Evolutionary conservation across 192 early-diverging fungal genomes (phyloP).

Genomic region (Umbelopsis isabellina): DNA sequence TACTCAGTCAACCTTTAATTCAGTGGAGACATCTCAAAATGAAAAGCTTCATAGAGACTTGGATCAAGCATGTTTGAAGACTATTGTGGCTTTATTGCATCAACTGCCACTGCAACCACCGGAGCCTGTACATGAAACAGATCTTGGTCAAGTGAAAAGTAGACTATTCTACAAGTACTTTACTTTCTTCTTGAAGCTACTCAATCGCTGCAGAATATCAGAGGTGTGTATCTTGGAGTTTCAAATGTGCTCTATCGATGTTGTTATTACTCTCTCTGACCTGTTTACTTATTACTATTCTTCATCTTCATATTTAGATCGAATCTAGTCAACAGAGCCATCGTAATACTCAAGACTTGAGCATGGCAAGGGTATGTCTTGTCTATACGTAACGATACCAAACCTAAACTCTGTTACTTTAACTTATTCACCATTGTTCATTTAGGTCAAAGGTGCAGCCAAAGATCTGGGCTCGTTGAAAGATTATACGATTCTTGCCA

Average conservation of each 20-base stretch:
- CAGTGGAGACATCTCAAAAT: constrained; percentile 48
- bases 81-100: constrained; percentile 68
- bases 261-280: not conserved
- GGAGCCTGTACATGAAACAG: constrained; percentile 59
- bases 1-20: constrained; percentile 25
- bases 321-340: constrained; percentile 11
- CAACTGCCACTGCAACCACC: constrained; percentile 74
- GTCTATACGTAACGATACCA: too few relatives aligned
- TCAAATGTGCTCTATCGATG: not conserved
- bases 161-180: constrained; percentile 75
- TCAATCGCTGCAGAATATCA: constrained; percentile 67
- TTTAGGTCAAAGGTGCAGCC: constrained; percentile 59
- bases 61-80: constrained; percentile 79
- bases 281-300: not conserved
- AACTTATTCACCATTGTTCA: not conserved
- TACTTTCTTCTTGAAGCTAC: constrained; percentile 74
- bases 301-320: not conserved
- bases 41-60: constrained; percentile 74
- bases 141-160: constrained; percentile 64
- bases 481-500: constrained; percentile 84
- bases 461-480: constrained; percentile 71
- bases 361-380: constrained; percentile 4
- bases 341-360: constrained; percentile 17
- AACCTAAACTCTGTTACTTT: not conserved
- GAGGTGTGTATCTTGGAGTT: constrained; percentile 42